Percentiles rank a stretch among this genome's conserved stretches.
phyloP scores from a whole-genome alignment of 345 rosid species.

The Eutrema japonicum region DNA sequence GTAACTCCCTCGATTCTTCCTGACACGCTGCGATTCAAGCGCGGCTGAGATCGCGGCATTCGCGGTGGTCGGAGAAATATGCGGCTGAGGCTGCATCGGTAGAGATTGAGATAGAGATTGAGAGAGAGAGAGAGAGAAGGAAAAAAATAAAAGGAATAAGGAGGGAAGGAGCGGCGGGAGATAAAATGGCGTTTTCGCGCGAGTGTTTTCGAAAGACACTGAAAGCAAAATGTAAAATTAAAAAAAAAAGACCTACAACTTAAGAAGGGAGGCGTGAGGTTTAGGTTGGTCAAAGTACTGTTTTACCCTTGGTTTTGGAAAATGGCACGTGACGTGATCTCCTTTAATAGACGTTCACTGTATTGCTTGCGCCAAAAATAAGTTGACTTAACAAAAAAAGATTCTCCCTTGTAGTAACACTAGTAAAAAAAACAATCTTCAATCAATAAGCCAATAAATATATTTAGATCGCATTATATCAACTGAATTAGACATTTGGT shows the following conservation, averaged over 20 bases:
- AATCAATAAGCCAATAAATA: conserved; percentile 22
- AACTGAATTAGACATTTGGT: not conserved
- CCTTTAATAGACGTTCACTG: conserved; percentile 39
- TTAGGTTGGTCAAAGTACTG: conserved; percentile 31
- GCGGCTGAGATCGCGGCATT: conserved; percentile 51
- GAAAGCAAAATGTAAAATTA: not conserved
- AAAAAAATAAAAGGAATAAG: conserved; percentile 3
- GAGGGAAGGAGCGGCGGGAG: conserved; percentile 71
- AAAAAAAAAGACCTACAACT: not conserved
- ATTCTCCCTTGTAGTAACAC: conserved; percentile 18
- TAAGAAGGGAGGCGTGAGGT: conserved; percentile 33
- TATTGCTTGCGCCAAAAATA: not conserved
- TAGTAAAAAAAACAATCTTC: conserved; percentile 2
- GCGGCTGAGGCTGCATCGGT: conserved; percentile 57
- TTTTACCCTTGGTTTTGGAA: conserved; percentile 40
- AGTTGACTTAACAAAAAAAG: conserved; percentile 26
- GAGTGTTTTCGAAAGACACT: conserved; percentile 45
- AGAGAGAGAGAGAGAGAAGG: conserved; percentile 1
- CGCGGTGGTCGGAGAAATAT: conserved; percentile 58
- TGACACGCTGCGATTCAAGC: conserved; percentile 52
- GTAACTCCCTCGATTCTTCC: conserved; percentile 84
- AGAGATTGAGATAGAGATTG: not conserved
- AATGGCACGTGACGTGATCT: conserved; percentile 35
- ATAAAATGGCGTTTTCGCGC: conserved; percentile 66
- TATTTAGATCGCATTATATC: not conserved